Evolutionary conservation across 257 asterid genomes (phyloP), one percentile per base, ranked within the genome.

Genomic region (Scutellaria barbata): DNA sequence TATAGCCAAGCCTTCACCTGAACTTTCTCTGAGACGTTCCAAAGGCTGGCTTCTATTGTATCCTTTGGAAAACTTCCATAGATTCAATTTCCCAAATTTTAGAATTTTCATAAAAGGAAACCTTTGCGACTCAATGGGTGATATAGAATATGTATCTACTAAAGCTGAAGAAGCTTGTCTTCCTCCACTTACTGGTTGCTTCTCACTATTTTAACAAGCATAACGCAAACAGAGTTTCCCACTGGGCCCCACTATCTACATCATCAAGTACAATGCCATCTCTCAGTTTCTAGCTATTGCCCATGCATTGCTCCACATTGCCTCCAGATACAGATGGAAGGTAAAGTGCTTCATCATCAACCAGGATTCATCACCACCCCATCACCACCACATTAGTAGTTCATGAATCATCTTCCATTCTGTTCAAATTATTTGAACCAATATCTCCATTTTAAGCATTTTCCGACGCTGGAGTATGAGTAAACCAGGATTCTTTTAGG

Each of bases 1-100:
- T 50, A 92, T 81, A 54, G 98, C 96, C 68, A 80, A 57, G 39
- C 97, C 97, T 79, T 88, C 96, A 7, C 97, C 90, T 2, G 75
- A 69, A 76, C 89, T 80, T 72, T 90, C 96, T 73, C 79, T 83
- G n/a, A 58, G 69, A 8, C 73, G 41, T 48, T 56, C 69, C 71
- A 92, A 66, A 37, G 96, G 92, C 63, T 40, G 96, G 95, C 58
- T 66, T 87, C 60, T 88, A 96, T 33, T 95, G 98, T 68, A 82
- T 53, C 64, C 65, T 87, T 75, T 41, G 74, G 76, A 90, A 90
- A 45, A 77, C 87, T 41, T 84, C 95, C 90, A 85, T 80, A 39
- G 88, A 72, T 66, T 90, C 95, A 12, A 90, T 76, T 70, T 79
- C 71, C 96, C 96, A 90, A 37, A 92, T 87, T 12, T 65, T 5